These are phyloP conservation scores for Talaromyces rugulosus DNA, from an alignment of 2,329 filamentous ascomycete species.

Conservation along the genomic window DNA sequence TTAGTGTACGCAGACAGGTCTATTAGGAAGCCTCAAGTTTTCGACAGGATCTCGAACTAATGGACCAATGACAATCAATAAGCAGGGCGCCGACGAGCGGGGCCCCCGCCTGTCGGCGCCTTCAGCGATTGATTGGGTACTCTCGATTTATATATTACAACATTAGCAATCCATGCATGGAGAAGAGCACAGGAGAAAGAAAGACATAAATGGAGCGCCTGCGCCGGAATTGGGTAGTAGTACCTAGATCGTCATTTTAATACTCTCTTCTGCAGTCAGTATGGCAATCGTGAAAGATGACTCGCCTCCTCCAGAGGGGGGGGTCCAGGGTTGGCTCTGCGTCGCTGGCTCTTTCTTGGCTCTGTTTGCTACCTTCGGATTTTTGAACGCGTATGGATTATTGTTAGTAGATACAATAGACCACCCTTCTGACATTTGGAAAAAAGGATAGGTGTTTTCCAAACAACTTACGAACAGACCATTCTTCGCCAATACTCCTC, in stretches of 20 bases:
- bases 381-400: slow-evolving; percentile 13
- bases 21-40: too few species aligned
- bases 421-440: slow-evolving; percentile 4
- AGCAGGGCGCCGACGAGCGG: too few species aligned
- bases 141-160: too few species aligned
- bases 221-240: neutral
- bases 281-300: slow-evolving; percentile 28
- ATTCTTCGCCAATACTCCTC: slow-evolving; percentile 20
- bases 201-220: too few species aligned
- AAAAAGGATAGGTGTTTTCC: slow-evolving; percentile 22
- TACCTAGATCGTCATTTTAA: neutral
- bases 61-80: too few species aligned
- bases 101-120: too few species aligned
- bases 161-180: too few species aligned
- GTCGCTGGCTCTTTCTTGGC: slow-evolving; percentile 27
- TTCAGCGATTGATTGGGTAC: too few species aligned
- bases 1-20: too few species aligned
- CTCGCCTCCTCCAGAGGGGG: slow-evolving; percentile 26
- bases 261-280: neutral
- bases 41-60: too few species aligned
- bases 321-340: slow-evolving; percentile 29
- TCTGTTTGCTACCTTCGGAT: slow-evolving; percentile 28
- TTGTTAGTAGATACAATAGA: neutral
- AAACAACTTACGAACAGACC: slow-evolving; percentile 21
- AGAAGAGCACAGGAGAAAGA: too few species aligned